phyloP scores from a whole-genome alignment of 2,329 filamentous ascomycete species.

The Polychaeton citri region DNA sequence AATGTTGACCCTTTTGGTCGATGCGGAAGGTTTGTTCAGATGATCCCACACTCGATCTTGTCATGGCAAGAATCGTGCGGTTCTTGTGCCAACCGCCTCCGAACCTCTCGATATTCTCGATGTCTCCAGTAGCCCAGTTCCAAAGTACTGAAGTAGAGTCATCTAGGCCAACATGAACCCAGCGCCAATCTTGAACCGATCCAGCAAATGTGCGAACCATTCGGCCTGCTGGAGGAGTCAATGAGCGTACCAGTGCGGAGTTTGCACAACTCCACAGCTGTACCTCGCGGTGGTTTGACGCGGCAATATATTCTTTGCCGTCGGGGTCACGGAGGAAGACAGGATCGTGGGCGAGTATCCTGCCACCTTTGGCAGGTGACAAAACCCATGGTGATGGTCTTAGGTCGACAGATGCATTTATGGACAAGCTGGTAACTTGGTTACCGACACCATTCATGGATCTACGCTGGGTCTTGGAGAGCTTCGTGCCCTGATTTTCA shows the following conservation, averaged over 20 bases:
- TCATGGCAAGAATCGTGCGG: not conserved
- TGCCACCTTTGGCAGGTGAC: conserved; percentile 39
- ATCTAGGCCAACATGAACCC: not conserved
- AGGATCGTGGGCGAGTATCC: conserved; percentile 43
- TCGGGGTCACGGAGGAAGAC: conserved; percentile 39
- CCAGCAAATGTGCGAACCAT: not conserved
- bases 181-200: not conserved
- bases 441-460: conserved; percentile 34
- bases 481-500: no score
- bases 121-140: not conserved
- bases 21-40: not conserved
- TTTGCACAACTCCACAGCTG: conserved; percentile 8
- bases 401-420: no score
- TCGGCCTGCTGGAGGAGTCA: not conserved
- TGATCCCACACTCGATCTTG: not conserved
- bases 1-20: not conserved
- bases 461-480: conserved; percentile 4
- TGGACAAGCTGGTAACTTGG: no score
- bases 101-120: not conserved
- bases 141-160: not conserved
- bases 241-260: not conserved
- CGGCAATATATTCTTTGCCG: conserved; percentile 14
- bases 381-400: conserved; percentile 36
- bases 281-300: conserved; percentile 17
- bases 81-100: not conserved